A percentile compares a stretch with the other conserved stretches of the same genome.
phyloP scores from a whole-genome alignment of 1,139 yeast genomes.

The Debaryomyces udenii region DNA sequence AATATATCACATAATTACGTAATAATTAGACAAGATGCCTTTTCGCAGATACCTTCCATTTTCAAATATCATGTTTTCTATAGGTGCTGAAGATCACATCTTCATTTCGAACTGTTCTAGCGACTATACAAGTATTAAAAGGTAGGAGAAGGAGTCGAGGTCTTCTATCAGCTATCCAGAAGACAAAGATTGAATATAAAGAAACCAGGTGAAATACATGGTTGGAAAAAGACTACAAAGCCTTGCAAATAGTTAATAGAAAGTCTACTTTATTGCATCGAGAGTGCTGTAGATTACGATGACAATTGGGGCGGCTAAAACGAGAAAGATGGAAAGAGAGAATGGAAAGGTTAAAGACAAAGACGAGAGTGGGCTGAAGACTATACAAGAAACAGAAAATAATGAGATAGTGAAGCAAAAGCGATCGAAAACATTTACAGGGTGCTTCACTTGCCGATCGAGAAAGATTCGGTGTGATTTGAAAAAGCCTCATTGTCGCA shows the following conservation, averaged over 20 bases:
- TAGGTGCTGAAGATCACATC: too few species aligned
- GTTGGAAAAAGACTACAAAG: too few species aligned
- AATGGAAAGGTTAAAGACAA: not conserved
- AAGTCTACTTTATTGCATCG: too few species aligned
- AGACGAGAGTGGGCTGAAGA: not conserved
- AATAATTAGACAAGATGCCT: not conserved
- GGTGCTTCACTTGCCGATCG: constrained; percentile 55
- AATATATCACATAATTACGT: constrained; percentile 2
- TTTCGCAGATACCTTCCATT: constrained; percentile 7
- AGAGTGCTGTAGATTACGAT: too few species aligned
- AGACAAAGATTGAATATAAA: too few species aligned
- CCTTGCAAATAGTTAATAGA: too few species aligned
- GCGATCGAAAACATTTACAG: constrained; percentile 48
- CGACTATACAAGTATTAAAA: too few species aligned
- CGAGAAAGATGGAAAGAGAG: not conserved
- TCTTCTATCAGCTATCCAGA: too few species aligned
- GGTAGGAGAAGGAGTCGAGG: too few species aligned
- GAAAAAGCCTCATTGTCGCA: constrained; percentile 43
- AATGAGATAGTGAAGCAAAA: constrained; percentile 13
- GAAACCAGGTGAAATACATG: too few species aligned
- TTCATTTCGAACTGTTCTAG: too few species aligned
- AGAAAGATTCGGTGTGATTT: constrained; percentile 55
- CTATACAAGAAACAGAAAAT: not conserved
- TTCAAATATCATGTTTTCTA: not conserved
- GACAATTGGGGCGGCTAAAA: not conserved